phyloP scores from a whole-genome alignment of 768 basidiomycete genomes.

The Phanerochaete carnosa region DNA sequence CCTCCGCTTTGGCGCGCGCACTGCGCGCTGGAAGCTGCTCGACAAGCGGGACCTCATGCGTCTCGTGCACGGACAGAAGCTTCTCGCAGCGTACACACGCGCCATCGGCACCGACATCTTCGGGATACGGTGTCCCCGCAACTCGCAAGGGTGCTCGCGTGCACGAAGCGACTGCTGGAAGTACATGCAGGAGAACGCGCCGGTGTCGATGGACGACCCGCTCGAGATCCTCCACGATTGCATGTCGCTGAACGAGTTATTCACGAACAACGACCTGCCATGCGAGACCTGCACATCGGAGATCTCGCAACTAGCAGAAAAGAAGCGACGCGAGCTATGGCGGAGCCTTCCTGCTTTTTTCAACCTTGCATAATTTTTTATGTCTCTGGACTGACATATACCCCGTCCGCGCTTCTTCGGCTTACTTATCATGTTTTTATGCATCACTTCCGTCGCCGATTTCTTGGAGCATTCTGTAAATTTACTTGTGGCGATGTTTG shows the following conservation, averaged over 20 bases:
- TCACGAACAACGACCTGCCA: slow-evolving; percentile 21
- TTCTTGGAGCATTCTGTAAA: neutral
- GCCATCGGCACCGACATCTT: slow-evolving; percentile 27
- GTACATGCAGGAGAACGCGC: slow-evolving; percentile 30
- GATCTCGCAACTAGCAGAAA: slow-evolving; percentile 22
- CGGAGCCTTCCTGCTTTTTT: slow-evolving; percentile 26
- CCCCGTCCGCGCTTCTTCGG: neutral
- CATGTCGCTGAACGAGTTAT: slow-evolving; percentile 22
- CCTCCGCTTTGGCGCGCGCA: slow-evolving; percentile 29
- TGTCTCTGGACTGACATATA: neutral
- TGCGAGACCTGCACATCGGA: slow-evolving; percentile 24
- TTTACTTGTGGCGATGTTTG: neutral
- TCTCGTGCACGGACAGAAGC: slow-evolving; percentile 27
- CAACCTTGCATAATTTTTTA: slow-evolving; percentile 15
- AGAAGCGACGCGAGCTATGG: slow-evolving; percentile 27
- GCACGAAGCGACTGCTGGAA: slow-evolving; percentile 28
- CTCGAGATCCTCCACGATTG: slow-evolving; percentile 28
- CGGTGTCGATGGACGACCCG: slow-evolving; percentile 29
- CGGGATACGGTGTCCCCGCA: slow-evolving; percentile 22
- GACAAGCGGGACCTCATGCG: slow-evolving; percentile 28
- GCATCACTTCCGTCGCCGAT: neutral
- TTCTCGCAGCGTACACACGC: slow-evolving; percentile 26
- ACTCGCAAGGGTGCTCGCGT: slow-evolving; percentile 23
- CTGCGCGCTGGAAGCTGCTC: slow-evolving; percentile 25
- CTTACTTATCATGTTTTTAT: neutral